Evolutionary conservation across 2,329 filamentous ascomycete species (phyloP).

Genomic region (Xylariaceae sp.): DNA sequence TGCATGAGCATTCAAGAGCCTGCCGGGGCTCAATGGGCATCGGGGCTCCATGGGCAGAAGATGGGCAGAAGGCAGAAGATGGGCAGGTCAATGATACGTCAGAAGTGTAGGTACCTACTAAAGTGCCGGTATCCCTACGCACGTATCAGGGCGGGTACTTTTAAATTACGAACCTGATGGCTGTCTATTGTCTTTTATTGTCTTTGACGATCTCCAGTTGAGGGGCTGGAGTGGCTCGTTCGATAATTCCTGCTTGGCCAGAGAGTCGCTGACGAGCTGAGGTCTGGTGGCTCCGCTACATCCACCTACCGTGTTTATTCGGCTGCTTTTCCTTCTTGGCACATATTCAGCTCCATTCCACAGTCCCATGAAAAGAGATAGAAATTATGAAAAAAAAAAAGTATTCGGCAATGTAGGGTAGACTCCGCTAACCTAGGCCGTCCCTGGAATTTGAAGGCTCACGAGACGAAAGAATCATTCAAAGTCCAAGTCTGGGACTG

Average conservation of each 20-base stretch:
- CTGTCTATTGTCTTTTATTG: no score
- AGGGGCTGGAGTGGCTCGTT: neutral
- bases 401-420: constrained; percentile 4
- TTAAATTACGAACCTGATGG: no score
- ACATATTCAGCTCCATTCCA: neutral
- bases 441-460: neutral
- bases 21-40: no score
- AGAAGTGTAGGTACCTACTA: no score
- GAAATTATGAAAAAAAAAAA: neutral
- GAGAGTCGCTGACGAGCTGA: constrained; percentile 1
- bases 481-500: neutral
- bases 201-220: neutral
- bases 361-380: neutral
- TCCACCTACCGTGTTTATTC: neutral
- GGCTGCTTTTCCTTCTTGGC: neutral
- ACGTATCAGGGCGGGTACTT: no score
- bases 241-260: neutral
- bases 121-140: no score
- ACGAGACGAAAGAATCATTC: neutral
- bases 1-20: no score
- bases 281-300: neutral
- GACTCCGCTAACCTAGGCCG: neutral
- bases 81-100: no score
- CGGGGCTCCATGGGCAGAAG: no score
- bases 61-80: no score